Conservation (phyloP, 164 flowering plant species). For the grape (Vitis vinifera) region DNA sequence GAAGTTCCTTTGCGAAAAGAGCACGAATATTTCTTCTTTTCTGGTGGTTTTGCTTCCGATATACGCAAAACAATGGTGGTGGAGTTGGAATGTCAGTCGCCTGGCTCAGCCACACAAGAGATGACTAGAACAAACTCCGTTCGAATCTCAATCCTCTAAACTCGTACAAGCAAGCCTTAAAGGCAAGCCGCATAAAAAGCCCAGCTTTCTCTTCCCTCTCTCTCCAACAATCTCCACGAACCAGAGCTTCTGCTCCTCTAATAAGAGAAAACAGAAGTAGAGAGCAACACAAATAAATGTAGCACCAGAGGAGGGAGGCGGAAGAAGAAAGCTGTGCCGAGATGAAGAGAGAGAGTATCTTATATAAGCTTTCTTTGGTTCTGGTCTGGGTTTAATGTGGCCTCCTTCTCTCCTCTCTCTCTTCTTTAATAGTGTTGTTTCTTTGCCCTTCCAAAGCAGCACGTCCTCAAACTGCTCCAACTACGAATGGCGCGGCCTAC, state of each 20-base stretch:
- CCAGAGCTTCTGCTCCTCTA: constrained; percentile 22
- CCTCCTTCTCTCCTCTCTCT: neutral
- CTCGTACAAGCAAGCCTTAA: neutral
- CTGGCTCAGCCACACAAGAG: constrained; percentile 6
- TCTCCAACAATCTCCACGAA: neutral
- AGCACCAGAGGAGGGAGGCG: neutral
- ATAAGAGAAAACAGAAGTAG: constrained; percentile 27
- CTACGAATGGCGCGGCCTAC: constrained; percentile 5
- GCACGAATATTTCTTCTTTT: constrained; percentile 24
- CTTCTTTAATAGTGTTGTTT: neutral
- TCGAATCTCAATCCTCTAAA: constrained; percentile 4
- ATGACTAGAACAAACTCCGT: constrained; percentile 1
- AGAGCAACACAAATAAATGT: constrained; percentile 1
- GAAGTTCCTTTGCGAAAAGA: constrained; percentile 22
- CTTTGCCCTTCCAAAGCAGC: neutral
- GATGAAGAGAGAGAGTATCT: neutral
- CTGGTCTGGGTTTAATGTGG: neutral
- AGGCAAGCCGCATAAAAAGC: neutral
- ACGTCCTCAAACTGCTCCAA: no score
- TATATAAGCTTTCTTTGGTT: neutral
- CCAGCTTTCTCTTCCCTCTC: neutral
- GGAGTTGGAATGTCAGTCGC: constrained; percentile 32
- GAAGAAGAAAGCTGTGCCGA: neutral
- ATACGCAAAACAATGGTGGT: constrained; percentile 29
- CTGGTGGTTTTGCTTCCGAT: constrained; percentile 29